These are phyloP conservation scores for Raphanus hybrid DNA, from an alignment of 441 rosid genomes.

Conservation along the genomic window DNA sequence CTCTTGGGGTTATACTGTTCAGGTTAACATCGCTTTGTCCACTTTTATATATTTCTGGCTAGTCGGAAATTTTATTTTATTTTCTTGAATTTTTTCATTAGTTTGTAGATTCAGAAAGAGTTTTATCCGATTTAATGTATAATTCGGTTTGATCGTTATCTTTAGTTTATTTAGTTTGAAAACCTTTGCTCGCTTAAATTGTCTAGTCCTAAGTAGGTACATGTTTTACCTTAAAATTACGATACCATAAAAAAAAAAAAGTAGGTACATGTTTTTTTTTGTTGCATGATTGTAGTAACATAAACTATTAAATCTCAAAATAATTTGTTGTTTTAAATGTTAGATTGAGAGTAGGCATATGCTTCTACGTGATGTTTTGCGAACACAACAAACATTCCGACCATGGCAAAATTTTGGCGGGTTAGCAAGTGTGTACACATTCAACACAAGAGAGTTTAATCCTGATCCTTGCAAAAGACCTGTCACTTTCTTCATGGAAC, in stretches of 20 bases:
- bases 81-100: too few relatives aligned
- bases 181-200: neutral
- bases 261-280: too few relatives aligned
- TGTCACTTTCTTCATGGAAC: constrained; percentile 64
- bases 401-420: constrained; percentile 54
- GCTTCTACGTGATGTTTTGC: constrained; percentile 56
- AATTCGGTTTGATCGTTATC: neutral
- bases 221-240: neutral
- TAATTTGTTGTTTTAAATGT: constrained; percentile 3
- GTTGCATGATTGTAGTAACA: neutral
- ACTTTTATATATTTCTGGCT: neutral
- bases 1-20: constrained; percentile 93
- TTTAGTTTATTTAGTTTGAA: neutral
- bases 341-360: constrained; percentile 47
- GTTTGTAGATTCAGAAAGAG: too few relatives aligned
- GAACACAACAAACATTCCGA: constrained; percentile 65
- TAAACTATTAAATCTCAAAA: neutral
- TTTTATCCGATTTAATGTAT: too few relatives aligned
- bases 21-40: constrained; percentile 45
- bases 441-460: constrained; percentile 58
- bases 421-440: constrained; percentile 51
- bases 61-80: neutral
- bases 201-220: neutral
- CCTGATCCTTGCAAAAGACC: constrained; percentile 78
- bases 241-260: too few relatives aligned